Percentiles rank a stretch among this genome's conserved stretches.
These are phyloP conservation scores for Tuber magnatum DNA, from an alignment of 495 filamentous ascomycete species.

Conservation along the genomic window DNA sequence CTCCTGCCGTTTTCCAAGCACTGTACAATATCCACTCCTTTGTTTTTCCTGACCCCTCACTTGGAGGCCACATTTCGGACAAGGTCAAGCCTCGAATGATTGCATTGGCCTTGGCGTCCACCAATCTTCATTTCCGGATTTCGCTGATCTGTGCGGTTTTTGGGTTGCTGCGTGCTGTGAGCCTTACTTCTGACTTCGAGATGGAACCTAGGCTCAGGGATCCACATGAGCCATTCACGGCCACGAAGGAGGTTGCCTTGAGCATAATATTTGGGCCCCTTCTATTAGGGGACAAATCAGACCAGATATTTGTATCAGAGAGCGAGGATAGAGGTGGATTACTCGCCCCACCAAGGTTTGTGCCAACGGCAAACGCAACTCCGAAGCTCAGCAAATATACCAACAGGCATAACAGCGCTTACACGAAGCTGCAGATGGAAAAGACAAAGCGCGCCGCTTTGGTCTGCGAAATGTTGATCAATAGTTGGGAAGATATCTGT, in stretches of 20 bases:
- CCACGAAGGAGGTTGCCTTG: slow-evolving; percentile 58
- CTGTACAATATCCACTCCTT: slow-evolving; percentile 57
- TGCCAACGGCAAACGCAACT: slow-evolving; percentile 24
- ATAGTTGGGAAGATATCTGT: slow-evolving; percentile 39
- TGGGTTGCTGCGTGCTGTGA: slow-evolving; percentile 48
- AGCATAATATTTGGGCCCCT: slow-evolving; percentile 61
- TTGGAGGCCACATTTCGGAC: slow-evolving; percentile 47
- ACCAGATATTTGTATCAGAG: slow-evolving; percentile 38
- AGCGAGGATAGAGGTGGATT: slow-evolving; percentile 40
- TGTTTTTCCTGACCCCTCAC: slow-evolving; percentile 48
- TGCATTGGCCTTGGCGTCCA: slow-evolving; percentile 54
- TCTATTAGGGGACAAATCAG: slow-evolving; percentile 50
- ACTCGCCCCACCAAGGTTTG: slow-evolving; percentile 33
- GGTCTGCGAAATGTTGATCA: slow-evolving; percentile 40
- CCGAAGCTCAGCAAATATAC: slow-evolving; percentile 31
- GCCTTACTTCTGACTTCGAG: slow-evolving; percentile 33
- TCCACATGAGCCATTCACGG: slow-evolving; percentile 37
- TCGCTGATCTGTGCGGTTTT: slow-evolving; percentile 61
- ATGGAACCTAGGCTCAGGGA: slow-evolving; percentile 28
- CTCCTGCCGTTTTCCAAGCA: slow-evolving; percentile 56
- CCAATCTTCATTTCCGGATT: slow-evolving; percentile 53
- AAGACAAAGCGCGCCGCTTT: slow-evolving; percentile 36
- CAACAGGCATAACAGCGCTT: slow-evolving; percentile 24
- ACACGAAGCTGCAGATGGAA: slow-evolving; percentile 35
- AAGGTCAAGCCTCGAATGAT: slow-evolving; percentile 56